Base-by-base conservation (phyloP, 2,329 filamentous ascomycete genomes). In the Cryphonectria radicalis region DNA sequence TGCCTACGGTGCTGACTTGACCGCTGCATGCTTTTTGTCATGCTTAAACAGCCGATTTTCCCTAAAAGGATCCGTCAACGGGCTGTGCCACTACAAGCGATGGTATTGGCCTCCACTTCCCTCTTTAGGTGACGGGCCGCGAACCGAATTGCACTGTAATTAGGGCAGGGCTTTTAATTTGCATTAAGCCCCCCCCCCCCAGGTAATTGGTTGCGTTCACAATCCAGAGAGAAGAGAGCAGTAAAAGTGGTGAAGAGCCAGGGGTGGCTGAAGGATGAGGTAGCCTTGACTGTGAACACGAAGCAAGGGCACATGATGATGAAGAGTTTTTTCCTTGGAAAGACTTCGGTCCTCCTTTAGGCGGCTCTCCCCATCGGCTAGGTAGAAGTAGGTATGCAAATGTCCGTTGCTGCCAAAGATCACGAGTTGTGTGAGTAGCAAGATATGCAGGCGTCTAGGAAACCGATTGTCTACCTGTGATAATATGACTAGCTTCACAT, bases 11-110 rank as follows among this genome's bases (percentile, higher is more conserved):
- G 35, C 37, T 37, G 35, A 40, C 37, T 42, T 42, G 28, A 35
- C 32, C 55, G 32, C 64, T 25, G 37, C 62, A 43, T 62, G 53
- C 63, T 42, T 50, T 55, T n/a, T 4, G 22, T 10, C 35, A 50
- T 40, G 22, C 63, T 66, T 60, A 62, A 40, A 37, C 28, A 50
- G n/a, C n/a, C 35, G 40, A 67, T 53, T 67, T 42, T 43, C 55
- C 67, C 28, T 28, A 7, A 46, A 64, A 46, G 62, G 62, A 46
- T 64, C 25, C 62, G 22, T 14, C 22, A 19, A n/a, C 13, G n/a
- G 8, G 62, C 62, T 46, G 37, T 43, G 40, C 37, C n/a, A 64
- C 62, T 42, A 43, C 22, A 64, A 64, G 40, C 62, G 62, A 46
- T 43, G 8, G 19, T 25, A 25, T 7, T 28, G n/a, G 11, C 40